Evolutionary conservation across 371 early-diverging fungal genomes (phyloP).

Genomic region (Nematocida ausubeli): DNA sequence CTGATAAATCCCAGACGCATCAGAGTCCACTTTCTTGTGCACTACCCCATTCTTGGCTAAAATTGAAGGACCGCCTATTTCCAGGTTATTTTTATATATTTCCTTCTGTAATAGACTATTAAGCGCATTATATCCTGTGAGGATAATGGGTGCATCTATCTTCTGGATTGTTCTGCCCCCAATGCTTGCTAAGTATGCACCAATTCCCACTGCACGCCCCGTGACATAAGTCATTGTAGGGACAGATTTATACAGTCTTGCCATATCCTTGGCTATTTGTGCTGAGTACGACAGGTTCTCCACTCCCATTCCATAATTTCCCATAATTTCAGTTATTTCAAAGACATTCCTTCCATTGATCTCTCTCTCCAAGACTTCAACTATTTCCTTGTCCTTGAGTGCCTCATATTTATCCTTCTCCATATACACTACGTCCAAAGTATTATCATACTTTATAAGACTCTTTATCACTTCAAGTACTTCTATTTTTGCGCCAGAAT

Average conservation of each 20-base stretch:
- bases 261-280: conserved; percentile 93
- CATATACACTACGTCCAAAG: conserved; percentile 18
- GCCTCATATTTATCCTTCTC: conserved; percentile 29
- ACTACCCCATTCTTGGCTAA: conserved; percentile 95
- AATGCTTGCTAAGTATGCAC: conserved; percentile 92
- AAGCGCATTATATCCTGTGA: conserved; percentile 90
- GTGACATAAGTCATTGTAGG: conserved; percentile 92
- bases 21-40: conserved; percentile 85
- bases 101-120: conserved; percentile 95
- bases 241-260: conserved; percentile 84
- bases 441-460: conserved; percentile 10
- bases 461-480: conserved; percentile 80
- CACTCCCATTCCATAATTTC: conserved; percentile 82
- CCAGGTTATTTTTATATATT: conserved; percentile 90
- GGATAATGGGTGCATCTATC: conserved; percentile 88
- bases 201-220: conserved; percentile 92
- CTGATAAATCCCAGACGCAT: conserved; percentile 81
- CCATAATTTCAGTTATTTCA: conserved; percentile 81
- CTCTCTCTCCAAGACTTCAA: conserved; percentile 14
- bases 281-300: conserved; percentile 94
- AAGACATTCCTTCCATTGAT: conserved; percentile 69
- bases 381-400: background rate
- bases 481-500: conserved; percentile 97
- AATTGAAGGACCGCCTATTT: conserved; percentile 94
- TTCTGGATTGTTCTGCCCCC: conserved; percentile 92